These are phyloP conservation scores for Dendrobium catenatum DNA, from an alignment of 106 monocot species.

Conservation along the genomic window DNA sequence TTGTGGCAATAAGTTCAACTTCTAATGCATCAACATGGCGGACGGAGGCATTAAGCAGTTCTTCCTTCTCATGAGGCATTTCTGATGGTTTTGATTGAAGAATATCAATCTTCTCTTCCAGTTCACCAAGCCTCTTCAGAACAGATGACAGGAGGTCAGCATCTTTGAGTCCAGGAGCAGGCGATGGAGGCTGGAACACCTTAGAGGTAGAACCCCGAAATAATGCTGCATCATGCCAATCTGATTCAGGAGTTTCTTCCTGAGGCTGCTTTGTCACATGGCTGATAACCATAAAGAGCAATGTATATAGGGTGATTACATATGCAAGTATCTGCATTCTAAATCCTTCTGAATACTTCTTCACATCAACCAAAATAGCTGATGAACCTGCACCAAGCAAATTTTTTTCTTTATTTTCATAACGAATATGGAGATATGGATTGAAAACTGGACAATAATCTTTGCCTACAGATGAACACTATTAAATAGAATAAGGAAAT, in stretches of 20 bases:
- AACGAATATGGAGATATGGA: neutral
- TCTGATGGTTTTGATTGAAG: constrained; percentile 39
- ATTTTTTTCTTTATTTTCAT: neutral
- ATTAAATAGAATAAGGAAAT: too few relatives aligned
- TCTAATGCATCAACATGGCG: constrained; percentile 42
- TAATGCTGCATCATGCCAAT: constrained; percentile 9
- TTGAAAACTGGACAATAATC: neutral
- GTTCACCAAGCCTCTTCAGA: constrained; percentile 29
- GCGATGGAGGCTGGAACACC: constrained; percentile 23
- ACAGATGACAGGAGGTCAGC: constrained; percentile 19
- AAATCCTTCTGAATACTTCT: constrained; percentile 13
- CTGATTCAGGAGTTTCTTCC: constrained; percentile 12
- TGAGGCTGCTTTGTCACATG: constrained; percentile 15
- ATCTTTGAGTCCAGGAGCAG: constrained; percentile 15
- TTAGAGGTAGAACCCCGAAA: constrained; percentile 4
- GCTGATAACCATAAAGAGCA: constrained; percentile 11
- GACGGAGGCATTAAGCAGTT: constrained; percentile 43
- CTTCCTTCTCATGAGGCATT: constrained; percentile 52
- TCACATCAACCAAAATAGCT: constrained; percentile 4
- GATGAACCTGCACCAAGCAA: constrained; percentile 6
- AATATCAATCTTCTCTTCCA: constrained; percentile 35
- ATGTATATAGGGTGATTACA: constrained; percentile 19
- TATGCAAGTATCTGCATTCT: constrained; percentile 13
- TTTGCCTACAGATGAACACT: too few relatives aligned
- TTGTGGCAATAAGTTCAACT: constrained; percentile 46